phyloP scores from a whole-genome alignment of 2,329 filamentous ascomycete species.

The Ophiostoma triangulosporum region DNA sequence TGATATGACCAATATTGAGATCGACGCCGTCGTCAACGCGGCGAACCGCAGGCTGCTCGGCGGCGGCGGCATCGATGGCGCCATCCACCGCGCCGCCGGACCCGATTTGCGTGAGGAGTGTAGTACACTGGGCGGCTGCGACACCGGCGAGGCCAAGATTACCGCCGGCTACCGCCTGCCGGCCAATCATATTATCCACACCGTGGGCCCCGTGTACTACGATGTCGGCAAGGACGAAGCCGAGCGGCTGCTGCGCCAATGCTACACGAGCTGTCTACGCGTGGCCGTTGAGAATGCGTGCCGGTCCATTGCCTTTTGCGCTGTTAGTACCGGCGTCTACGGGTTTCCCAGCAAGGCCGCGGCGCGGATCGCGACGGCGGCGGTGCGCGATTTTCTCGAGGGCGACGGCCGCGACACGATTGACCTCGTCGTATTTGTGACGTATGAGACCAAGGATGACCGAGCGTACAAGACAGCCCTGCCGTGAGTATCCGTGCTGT shows the following conservation, averaged over 20 bases:
- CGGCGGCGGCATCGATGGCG: constrained; percentile 81
- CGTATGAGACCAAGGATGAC: constrained; percentile 67
- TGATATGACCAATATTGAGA: constrained; percentile 68
- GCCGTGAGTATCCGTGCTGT: no score
- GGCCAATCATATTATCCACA: constrained; percentile 69
- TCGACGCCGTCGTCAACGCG: constrained; percentile 86
- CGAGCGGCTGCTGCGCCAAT: constrained; percentile 36
- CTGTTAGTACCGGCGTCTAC: constrained; percentile 79
- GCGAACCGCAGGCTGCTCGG: constrained; percentile 68
- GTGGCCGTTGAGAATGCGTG: constrained; percentile 56
- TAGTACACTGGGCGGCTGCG: constrained; percentile 54
- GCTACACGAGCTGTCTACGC: constrained; percentile 60
- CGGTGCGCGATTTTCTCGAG: constrained; percentile 43
- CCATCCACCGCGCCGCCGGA: constrained; percentile 78
- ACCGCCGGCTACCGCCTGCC: constrained; percentile 67
- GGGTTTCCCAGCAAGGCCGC: constrained; percentile 69
- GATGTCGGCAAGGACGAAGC: constrained; percentile 17
- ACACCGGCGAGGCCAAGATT: constrained; percentile 69
- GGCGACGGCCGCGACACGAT: constrained; percentile 35
- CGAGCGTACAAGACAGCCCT: constrained; percentile 54
- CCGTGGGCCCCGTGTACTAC: constrained; percentile 72
- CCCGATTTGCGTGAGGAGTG: constrained; percentile 56
- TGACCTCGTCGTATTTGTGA: constrained; percentile 71
- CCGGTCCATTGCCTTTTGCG: constrained; percentile 66
- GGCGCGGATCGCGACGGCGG: constrained; percentile 53